Evolutionary conservation across 1,139 yeast genomes (phyloP).

Genomic region (Meyerozyma carpophila): DNA sequence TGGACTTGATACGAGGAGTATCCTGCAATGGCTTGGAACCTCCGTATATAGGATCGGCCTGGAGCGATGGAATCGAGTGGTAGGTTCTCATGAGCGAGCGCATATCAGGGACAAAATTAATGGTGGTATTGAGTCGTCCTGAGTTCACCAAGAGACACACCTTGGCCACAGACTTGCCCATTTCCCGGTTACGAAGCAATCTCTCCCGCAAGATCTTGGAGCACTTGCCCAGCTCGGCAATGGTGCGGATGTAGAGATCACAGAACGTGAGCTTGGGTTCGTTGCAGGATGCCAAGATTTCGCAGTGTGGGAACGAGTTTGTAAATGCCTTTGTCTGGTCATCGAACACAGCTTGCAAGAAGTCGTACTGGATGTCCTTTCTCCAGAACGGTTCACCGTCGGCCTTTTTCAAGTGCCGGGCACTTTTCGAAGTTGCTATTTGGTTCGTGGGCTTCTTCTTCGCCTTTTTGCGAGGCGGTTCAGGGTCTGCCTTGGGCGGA

Average conservation of each 20-base stretch:
- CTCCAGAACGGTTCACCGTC: slow-evolving; percentile 95
- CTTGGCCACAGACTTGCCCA: slow-evolving; percentile 72
- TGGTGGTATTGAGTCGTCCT: slow-evolving; percentile 92
- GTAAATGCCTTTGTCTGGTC: slow-evolving; percentile 65
- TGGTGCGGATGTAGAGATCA: slow-evolving; percentile 76
- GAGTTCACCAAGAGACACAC: slow-evolving; percentile 84
- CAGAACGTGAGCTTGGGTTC: slow-evolving; percentile 64
- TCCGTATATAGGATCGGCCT: slow-evolving; percentile 52
- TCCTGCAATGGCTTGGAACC: slow-evolving; percentile 79
- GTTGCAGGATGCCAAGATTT: slow-evolving; percentile 30
- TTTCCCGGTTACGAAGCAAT: slow-evolving; percentile 54
- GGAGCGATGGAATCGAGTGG: slow-evolving; percentile 89
- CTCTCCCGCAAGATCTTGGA: slow-evolving; percentile 80
- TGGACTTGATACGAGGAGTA: slow-evolving; percentile 88
- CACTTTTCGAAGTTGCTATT: neutral
- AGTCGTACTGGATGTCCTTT: slow-evolving; percentile 80
- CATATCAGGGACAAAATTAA: slow-evolving; percentile 96
- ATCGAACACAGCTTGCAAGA: slow-evolving; percentile 58
- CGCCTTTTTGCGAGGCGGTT: neutral
- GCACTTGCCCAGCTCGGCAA: slow-evolving; percentile 80
- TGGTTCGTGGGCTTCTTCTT: neutral
- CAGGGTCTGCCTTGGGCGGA: neutral
- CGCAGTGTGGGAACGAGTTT: slow-evolving; percentile 42
- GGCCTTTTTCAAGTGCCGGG: slow-evolving; percentile 71
- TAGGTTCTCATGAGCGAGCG: slow-evolving; percentile 86